These are phyloP conservation scores for Aureobasidium sp. DNA, from an alignment of 2,329 filamentous ascomycete genomes.

Conservation along the genomic window DNA sequence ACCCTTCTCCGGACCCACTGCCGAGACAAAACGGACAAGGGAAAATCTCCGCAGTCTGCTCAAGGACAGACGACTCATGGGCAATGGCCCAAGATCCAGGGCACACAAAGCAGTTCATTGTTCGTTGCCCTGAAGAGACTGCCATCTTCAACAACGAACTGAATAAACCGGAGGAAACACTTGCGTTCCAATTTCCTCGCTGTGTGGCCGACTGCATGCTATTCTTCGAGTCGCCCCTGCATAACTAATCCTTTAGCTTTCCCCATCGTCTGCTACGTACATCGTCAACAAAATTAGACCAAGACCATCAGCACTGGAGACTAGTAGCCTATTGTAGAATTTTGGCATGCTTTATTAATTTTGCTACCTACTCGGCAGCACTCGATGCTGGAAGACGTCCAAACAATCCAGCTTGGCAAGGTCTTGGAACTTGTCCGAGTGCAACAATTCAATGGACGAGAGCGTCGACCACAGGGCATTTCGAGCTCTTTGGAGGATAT, in stretches of 20 bases:
- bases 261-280: not conserved
- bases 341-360: not conserved
- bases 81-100: not conserved
- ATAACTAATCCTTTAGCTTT: slow-evolving; percentile 1
- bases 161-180: not conserved
- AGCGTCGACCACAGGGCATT: too few relatives aligned
- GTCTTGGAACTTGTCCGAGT: too few relatives aligned
- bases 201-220: not conserved
- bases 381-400: not conserved
- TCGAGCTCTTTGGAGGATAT: too few relatives aligned
- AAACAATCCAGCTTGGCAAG: not conserved
- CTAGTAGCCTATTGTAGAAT: too few relatives aligned
- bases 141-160: not conserved
- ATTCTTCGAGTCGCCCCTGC: not conserved
- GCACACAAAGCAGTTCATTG: not conserved
- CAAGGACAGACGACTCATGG: not conserved
- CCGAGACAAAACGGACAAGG: not conserved
- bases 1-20: slow-evolving; percentile 1
- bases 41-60: slow-evolving; percentile 1
- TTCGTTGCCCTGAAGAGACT: not conserved
- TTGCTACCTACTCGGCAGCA: not conserved
- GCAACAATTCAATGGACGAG: too few relatives aligned
- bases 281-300: not conserved
- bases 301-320: not conserved
- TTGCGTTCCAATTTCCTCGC: not conserved